Conservation (phyloP, 1,284 basidiomycete genomes). For the Trichosporon sp. region DNA sequence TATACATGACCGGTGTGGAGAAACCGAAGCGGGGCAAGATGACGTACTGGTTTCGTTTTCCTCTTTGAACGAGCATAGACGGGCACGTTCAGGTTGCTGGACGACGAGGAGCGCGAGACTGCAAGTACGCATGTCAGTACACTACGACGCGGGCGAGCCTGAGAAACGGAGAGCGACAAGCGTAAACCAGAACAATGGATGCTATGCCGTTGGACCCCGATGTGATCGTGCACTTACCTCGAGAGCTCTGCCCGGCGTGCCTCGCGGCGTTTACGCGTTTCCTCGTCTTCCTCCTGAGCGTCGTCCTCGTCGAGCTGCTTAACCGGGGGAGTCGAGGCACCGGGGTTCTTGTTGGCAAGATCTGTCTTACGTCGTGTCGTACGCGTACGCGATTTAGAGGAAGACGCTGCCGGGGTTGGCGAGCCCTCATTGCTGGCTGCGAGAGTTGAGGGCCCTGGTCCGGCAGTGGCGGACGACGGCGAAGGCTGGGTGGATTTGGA, state of each 20-base stretch:
- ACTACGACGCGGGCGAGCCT: background rate
- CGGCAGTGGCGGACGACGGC: slow-evolving; percentile 9
- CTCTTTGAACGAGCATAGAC: slow-evolving; percentile 58
- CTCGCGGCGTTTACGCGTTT: slow-evolving; percentile 20
- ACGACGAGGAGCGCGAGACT: slow-evolving; percentile 39
- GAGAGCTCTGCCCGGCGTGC: slow-evolving; percentile 20
- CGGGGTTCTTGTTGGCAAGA: slow-evolving; percentile 12
- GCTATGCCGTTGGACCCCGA: background rate
- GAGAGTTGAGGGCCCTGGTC: slow-evolving; percentile 4
- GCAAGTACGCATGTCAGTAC: background rate
- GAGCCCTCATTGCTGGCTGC: slow-evolving; percentile 15
- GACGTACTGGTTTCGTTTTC: slow-evolving; percentile 58
- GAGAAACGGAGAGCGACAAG: background rate
- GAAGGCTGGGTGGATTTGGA: slow-evolving; percentile 12
- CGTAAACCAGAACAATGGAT: background rate
- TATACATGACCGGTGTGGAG: slow-evolving; percentile 1
- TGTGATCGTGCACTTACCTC: slow-evolving; percentile 7
- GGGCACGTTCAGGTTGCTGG: slow-evolving; percentile 56
- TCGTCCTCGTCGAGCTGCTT: slow-evolving; percentile 18
- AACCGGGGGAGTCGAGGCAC: slow-evolving; percentile 14
- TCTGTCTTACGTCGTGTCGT: slow-evolving; percentile 19
- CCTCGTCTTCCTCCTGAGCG: slow-evolving; percentile 22
- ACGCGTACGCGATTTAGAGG: slow-evolving; percentile 13
- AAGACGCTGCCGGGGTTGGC: background rate
- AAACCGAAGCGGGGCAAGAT: too few species aligned